Base-by-base conservation (phyloP, 352 stramenopile species). In the Pilasporangium apinafurcum region DNA sequence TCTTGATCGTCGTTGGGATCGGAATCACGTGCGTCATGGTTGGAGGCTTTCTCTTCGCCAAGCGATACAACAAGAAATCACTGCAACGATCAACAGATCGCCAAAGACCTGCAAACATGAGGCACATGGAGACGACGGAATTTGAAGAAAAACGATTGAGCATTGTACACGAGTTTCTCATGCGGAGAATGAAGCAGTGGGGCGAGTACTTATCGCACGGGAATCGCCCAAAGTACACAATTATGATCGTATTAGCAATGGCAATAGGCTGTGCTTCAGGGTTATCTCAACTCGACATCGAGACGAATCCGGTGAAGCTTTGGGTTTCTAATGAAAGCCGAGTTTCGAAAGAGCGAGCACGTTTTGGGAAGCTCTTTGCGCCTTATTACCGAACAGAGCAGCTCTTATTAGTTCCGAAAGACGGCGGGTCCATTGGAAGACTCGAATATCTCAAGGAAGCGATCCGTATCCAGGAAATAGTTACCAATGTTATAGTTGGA, bases 381-480 rank as follows among this genome's bases (percentile, higher is more conserved):
- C 65, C 65, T 6, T 80, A 79, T 42, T 78, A 80, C 29, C 60
- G 70, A 16, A 69, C 62, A 12, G 52, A 71, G 27, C 73, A 86
- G 30, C 33, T 84, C 17, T 54, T 86, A 25, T 53, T 86, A 21
- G 58, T 66, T 4, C 65, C 65, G 1, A 82, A 75, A 25, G 70
- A 83, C 37, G 72, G 62, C 10, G 66, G 67, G 0, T 31, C 25
- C 1, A 75, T 83, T 16, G 45, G 42, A 16, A 61, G 70, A 18
- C 41, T 39, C 9, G 57, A 59, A 26, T 72, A 78, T 37, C 30
- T 83, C 13, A 53, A 65, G 8, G 70, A 79, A 44, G 64, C 70
- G 2, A 68, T 83, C 16, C 57, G 54, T 14, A 18, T 83, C 10
- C 70, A 83, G 35, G 46, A 72, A 27, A 27, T 62, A 3, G 36